Conservation (phyloP, 306 rosid species). For the Sophora flavescens region DNA sequence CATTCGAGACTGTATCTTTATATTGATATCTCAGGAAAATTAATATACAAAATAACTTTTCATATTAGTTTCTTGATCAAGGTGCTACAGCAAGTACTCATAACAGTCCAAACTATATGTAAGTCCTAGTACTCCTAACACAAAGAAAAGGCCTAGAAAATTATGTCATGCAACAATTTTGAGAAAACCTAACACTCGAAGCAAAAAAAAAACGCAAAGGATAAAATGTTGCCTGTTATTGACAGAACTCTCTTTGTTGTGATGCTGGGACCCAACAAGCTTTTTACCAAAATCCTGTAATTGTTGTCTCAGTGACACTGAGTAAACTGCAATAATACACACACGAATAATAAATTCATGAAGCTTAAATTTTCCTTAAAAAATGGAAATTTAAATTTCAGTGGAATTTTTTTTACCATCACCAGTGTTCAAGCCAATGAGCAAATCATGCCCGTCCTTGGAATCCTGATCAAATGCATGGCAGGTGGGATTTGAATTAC, state of each 20-base stretch:
- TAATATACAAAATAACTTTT: background rate
- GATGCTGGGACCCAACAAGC: constrained; percentile 94
- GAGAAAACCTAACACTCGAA: constrained; percentile 1
- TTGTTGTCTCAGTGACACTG: constrained; percentile 97
- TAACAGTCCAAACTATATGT: background rate
- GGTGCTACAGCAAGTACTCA: background rate
- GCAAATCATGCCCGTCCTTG: constrained; percentile 97
- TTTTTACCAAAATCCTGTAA: constrained; percentile 98
- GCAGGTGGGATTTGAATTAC: constrained; percentile 88
- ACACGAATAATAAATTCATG: constrained; percentile 52
- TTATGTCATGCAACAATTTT: constrained; percentile 18
- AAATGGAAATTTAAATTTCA: constrained; percentile 25
- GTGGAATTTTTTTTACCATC: constrained; percentile 69
- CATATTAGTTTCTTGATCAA: background rate
- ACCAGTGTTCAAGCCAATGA: constrained; percentile 86
- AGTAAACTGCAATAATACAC: constrained; percentile 80
- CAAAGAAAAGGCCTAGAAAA: background rate
- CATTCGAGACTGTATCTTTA: constrained; percentile 2
- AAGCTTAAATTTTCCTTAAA: constrained; percentile 42
- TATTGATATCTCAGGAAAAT: background rate
- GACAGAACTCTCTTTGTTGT: constrained; percentile 94
- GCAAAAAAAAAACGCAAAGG: constrained; percentile 16
- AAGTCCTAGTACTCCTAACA: background rate
- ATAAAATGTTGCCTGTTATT: constrained; percentile 76
- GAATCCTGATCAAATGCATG: constrained; percentile 93